Percentiles rank a stretch among this genome's conserved stretches.
phyloP scores from a whole-genome alignment of 116 monocot species.

The Cymodocea nodosa region DNA sequence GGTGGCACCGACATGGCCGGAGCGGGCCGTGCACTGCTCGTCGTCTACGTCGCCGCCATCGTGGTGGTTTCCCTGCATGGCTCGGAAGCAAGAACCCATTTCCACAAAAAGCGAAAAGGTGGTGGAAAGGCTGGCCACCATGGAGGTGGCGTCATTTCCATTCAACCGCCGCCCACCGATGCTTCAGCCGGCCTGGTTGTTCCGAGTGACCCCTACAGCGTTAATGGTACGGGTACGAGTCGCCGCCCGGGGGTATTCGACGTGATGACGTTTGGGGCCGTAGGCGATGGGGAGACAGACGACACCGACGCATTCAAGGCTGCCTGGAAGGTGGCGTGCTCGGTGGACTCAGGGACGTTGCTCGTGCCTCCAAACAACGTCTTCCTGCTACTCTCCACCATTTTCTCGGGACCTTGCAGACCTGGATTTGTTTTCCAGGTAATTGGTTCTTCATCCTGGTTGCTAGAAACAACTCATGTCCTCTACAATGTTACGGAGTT shows the following conservation, averaged over 20 bases:
- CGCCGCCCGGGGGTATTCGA: constrained; percentile 37
- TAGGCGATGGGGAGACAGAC: constrained; percentile 57
- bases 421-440: constrained; percentile 60
- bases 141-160: constrained; percentile 3
- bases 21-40: neutral
- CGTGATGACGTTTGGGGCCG: constrained; percentile 47
- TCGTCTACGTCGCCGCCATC: neutral
- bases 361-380: constrained; percentile 57
- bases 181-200: constrained; percentile 16
- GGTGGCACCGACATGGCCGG: neutral
- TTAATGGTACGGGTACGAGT: constrained; percentile 3
- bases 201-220: constrained; percentile 10
- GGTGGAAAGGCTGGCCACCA: too few relatives aligned
- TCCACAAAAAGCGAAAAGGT: constrained; percentile 6
- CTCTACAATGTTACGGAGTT: neutral
- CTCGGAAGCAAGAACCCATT: constrained; percentile 1
- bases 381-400: constrained; percentile 64
- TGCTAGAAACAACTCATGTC: too few relatives aligned
- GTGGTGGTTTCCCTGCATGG: neutral
- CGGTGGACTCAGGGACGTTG: constrained; percentile 28
- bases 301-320: constrained; percentile 53
- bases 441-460: neutral
- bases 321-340: constrained; percentile 79
- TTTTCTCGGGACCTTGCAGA: constrained; percentile 77
- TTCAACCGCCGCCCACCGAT: constrained; percentile 9